Conservation (phyloP, 139 green algal genomes). For the Chloropicon primus region DNA sequence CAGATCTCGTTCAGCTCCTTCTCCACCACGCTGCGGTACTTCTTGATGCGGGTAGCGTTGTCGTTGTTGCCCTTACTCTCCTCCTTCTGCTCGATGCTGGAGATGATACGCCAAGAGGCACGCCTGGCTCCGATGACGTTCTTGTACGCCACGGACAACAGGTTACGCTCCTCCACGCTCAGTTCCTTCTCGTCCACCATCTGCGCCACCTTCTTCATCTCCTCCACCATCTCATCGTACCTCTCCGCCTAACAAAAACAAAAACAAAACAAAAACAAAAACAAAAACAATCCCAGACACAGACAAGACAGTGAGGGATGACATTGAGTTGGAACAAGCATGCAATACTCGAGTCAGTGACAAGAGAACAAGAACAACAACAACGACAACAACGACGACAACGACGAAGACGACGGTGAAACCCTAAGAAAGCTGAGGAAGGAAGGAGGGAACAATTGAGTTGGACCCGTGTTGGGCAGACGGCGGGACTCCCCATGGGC, state of each 20-base stretch:
- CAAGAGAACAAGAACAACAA: too few relatives aligned
- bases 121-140: conserved; percentile 93
- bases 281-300: too few relatives aligned
- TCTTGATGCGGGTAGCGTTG: conserved; percentile 82
- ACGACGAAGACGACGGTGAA: too few relatives aligned
- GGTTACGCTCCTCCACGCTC: conserved; percentile 94
- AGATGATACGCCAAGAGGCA: conserved; percentile 95
- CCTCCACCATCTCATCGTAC: conserved; percentile 47
- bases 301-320: too few relatives aligned
- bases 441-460: too few relatives aligned
- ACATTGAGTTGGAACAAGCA: too few relatives aligned
- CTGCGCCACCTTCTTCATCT: conserved; percentile 90
- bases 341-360: too few relatives aligned
- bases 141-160: conserved; percentile 97
- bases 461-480: too few relatives aligned
- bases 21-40: conserved; percentile 55
- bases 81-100: conserved; percentile 98
- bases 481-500: too few relatives aligned
- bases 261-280: background rate
- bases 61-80: conserved; percentile 94
- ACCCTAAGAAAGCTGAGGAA: too few relatives aligned
- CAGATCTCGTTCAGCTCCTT: conserved; percentile 39
- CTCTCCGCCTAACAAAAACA: conserved; percentile 6
- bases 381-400: too few relatives aligned
- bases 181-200: conserved; percentile 78